phyloP scores from a whole-genome alignment of 768 basidiomycete species.

The Podaxis sp. region DNA sequence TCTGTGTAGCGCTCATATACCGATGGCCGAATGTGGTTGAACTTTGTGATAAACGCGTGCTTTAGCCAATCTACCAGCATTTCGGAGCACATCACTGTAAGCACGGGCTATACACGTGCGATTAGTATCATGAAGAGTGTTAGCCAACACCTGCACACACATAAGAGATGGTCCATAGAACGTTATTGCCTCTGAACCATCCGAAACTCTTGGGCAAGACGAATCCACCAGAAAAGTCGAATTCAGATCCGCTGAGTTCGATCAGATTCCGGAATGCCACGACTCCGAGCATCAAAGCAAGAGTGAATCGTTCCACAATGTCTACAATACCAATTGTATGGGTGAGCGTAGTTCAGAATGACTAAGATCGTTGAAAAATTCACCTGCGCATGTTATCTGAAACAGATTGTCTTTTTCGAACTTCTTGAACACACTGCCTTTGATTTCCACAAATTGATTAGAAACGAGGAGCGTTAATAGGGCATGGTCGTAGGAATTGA shows the following conservation, averaged over 20 bases:
- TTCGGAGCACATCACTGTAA: constrained; percentile 89
- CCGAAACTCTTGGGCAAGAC: constrained; percentile 82
- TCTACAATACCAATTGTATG: constrained; percentile 46
- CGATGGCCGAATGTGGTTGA: constrained; percentile 95
- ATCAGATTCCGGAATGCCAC: constrained; percentile 95
- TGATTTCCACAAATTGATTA: constrained; percentile 99
- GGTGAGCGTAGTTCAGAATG: background rate
- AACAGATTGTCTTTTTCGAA: constrained; percentile 99
- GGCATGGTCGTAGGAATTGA: constrained; percentile 97
- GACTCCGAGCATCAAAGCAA: constrained; percentile 85
- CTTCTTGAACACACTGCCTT: constrained; percentile 98
- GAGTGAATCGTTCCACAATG: constrained; percentile 95
- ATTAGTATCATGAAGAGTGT: background rate
- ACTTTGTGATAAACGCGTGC: constrained; percentile 99
- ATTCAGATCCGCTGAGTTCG: constrained; percentile 89
- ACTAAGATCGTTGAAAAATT: constrained; percentile 18
- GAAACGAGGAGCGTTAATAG: constrained; percentile 92
- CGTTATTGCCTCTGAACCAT: constrained; percentile 77
- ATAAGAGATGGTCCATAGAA: constrained; percentile 87
- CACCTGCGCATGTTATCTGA: constrained; percentile 97
- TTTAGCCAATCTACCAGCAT: constrained; percentile 98
- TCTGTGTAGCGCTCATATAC: constrained; percentile 96
- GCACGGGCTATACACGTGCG: constrained; percentile 64
- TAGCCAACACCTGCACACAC: constrained; percentile 43
- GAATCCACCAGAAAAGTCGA: constrained; percentile 72